Evolutionary conservation across 2,329 filamentous ascomycete genomes (phyloP).

Genomic region (Cercospora canescens): DNA sequence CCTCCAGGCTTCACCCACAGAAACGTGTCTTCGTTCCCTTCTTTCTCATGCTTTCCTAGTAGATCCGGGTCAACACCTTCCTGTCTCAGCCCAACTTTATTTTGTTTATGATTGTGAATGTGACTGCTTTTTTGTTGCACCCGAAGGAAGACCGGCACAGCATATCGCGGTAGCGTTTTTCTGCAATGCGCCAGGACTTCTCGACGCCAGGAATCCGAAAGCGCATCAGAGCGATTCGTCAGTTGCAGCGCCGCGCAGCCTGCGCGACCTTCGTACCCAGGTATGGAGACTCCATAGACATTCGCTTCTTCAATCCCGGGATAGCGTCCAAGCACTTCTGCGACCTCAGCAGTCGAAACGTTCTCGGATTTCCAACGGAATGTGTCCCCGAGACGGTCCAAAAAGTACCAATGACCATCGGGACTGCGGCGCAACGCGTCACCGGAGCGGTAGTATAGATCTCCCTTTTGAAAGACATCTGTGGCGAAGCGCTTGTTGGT

Average conservation of each 20-base stretch:
- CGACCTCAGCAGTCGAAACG: conserved; percentile 48
- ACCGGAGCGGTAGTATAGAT: conserved; percentile 48
- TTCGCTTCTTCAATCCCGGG: conserved; percentile 46
- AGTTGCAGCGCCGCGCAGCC: conserved; percentile 56
- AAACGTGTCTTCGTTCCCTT: conserved; percentile 46
- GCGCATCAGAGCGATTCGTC: conserved; percentile 51
- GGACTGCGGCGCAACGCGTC: conserved; percentile 44
- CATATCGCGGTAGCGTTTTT: conserved; percentile 67
- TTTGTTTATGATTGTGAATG: conserved; percentile 78
- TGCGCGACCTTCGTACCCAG: conserved; percentile 53
- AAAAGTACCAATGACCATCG: conserved; percentile 49
- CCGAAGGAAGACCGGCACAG: conserved; percentile 71
- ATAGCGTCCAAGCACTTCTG: conserved; percentile 42
- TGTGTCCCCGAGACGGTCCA: conserved; percentile 48
- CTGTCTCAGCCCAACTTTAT: conserved; percentile 68
- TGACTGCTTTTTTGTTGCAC: conserved; percentile 57
- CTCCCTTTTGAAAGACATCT: conserved; percentile 47
- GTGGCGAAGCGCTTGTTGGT: conserved; percentile 57
- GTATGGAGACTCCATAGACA: conserved; percentile 49
- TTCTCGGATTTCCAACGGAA: conserved; percentile 52
- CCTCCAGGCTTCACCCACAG: conserved; percentile 51
- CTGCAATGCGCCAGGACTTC: conserved; percentile 60
- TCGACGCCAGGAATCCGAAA: conserved; percentile 51
- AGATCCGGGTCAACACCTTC: conserved; percentile 65
- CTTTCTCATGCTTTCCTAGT: conserved; percentile 46